A percentile compares a stretch with the other conserved stretches of the same genome.
Conservation (phyloP, 768 basidiomycete species). For the Paxillus rubicundulus region DNA sequence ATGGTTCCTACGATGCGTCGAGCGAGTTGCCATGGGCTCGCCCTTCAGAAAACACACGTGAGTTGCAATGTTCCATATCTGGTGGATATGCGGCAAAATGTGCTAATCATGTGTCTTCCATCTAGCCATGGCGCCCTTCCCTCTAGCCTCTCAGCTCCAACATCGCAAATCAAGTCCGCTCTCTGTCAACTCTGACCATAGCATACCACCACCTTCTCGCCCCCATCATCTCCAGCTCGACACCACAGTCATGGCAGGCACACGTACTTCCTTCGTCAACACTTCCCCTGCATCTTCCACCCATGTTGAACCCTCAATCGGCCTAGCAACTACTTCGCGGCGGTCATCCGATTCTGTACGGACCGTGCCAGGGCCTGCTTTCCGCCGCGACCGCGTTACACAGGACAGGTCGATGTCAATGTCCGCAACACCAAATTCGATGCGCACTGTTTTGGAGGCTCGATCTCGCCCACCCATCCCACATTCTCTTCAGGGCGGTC, state of each 20-base stretch:
- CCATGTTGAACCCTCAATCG: constrained; percentile 33
- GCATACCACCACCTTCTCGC: constrained; percentile 33
- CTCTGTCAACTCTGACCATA: constrained; percentile 39
- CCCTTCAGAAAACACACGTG: constrained; percentile 41
- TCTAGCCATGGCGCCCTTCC: constrained; percentile 25
- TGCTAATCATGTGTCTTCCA: constrained; percentile 21
- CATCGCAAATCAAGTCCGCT: constrained; percentile 36
- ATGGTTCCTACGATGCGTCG: constrained; percentile 44
- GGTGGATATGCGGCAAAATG: constrained; percentile 26
- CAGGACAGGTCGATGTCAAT: constrained; percentile 79
- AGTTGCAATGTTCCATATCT: constrained; percentile 32
- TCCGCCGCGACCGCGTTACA: constrained; percentile 56
- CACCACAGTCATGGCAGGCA: constrained; percentile 41
- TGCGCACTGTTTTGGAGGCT: constrained; percentile 44
- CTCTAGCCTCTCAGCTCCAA: constrained; percentile 23
- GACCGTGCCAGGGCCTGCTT: constrained; percentile 50
- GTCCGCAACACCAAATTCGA: constrained; percentile 55
- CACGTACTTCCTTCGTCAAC: constrained; percentile 42
- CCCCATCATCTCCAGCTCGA: constrained; percentile 61
- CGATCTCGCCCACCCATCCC: constrained; percentile 36
- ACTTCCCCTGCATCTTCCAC: constrained; percentile 46
- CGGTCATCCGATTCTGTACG: constrained; percentile 71
- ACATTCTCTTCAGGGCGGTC: constrained; percentile 38
- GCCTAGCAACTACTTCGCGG: constrained; percentile 34
- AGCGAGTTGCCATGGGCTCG: constrained; percentile 61